Evolutionary conservation across 805 yeast species (phyloP).

Genomic region (Candida germanica): DNA sequence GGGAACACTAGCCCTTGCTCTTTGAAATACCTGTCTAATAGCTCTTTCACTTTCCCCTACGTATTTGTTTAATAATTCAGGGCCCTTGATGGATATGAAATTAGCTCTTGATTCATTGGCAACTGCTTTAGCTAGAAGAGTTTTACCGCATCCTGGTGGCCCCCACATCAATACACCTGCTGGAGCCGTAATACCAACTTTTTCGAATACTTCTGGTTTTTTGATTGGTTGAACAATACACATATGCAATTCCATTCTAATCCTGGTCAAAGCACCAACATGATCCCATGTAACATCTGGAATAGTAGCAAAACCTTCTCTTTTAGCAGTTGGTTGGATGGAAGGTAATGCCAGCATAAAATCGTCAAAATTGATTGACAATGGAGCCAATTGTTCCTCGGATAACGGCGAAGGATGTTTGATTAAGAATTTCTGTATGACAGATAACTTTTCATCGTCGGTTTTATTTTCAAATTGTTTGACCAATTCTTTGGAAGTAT

Average conservation of each 20-base stretch:
- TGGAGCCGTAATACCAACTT: constrained; percentile 94
- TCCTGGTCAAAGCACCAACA: constrained; percentile 82
- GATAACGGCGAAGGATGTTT: constrained; percentile 80
- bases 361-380: constrained; percentile 75
- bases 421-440: constrained; percentile 68
- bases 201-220: constrained; percentile 82
- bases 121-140: constrained; percentile 92
- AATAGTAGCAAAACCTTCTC: constrained; percentile 98
- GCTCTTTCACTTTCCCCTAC: constrained; percentile 97
- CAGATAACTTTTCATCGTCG: constrained; percentile 44
- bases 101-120: constrained; percentile 97
- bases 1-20: constrained; percentile 91
- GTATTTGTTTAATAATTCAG: constrained; percentile 88
- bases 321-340: constrained; percentile 94
- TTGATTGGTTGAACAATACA: constrained; percentile 96
- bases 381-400: constrained; percentile 67
- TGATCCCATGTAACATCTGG: constrained; percentile 96
- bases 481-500: constrained; percentile 11
- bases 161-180: constrained; percentile 98
- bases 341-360: constrained; percentile 84
- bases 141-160: constrained; percentile 99
- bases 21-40: constrained; percentile 85
- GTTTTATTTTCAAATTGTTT: constrained; percentile 31
- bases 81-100: constrained; percentile 93
- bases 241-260: constrained; percentile 90